Percentiles rank a stretch among this genome's conserved stretches.
Conservation (phyloP, 352 stramenopile genomes). For the Plasmopara viticola region DNA sequence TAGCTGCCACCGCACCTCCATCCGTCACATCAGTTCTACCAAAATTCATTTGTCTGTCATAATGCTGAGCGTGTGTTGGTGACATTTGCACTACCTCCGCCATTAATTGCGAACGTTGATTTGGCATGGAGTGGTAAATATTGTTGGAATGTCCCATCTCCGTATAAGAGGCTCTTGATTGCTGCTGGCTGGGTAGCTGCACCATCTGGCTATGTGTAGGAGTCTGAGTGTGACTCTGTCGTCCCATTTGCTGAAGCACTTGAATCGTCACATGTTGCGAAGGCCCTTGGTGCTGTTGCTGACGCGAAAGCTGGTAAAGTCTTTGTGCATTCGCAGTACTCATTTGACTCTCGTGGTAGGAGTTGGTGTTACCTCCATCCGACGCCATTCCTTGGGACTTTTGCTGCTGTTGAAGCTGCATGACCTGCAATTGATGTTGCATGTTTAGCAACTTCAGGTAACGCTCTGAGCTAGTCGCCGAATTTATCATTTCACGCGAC, state of each 20-base stretch:
- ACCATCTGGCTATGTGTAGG: constrained; percentile 49
- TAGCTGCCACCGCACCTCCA: constrained; percentile 7
- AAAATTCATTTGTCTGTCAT: constrained; percentile 23
- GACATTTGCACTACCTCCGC: constrained; percentile 22
- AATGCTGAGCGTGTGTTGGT: constrained; percentile 20
- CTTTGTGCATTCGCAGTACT: constrained; percentile 35
- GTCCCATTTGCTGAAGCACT: constrained; percentile 47
- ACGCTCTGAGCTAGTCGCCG: constrained; percentile 52
- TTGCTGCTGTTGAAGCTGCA: constrained; percentile 79
- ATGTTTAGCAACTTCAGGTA: constrained; percentile 84
- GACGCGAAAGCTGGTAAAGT: constrained; percentile 38
- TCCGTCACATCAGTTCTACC: constrained; percentile 10
- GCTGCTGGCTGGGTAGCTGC: constrained; percentile 50
- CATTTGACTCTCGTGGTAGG: constrained; percentile 49
- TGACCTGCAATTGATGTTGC: constrained; percentile 83
- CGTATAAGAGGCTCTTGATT: constrained; percentile 29
- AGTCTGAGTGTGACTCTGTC: constrained; percentile 32
- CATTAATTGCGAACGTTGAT: constrained; percentile 28
- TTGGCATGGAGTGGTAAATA: constrained; percentile 56
- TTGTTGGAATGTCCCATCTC: constrained; percentile 37
- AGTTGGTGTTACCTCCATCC: constrained; percentile 24
- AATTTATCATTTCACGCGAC: constrained; percentile 38
- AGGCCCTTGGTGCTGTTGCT: constrained; percentile 29
- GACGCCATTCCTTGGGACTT: constrained; percentile 31
- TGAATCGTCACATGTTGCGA: constrained; percentile 48